Evolutionary conservation across 371 early-diverging fungal genomes (phyloP), one percentile per base, ranked within the genome.

Genomic region (Rhizopus stolonifer): DNA sequence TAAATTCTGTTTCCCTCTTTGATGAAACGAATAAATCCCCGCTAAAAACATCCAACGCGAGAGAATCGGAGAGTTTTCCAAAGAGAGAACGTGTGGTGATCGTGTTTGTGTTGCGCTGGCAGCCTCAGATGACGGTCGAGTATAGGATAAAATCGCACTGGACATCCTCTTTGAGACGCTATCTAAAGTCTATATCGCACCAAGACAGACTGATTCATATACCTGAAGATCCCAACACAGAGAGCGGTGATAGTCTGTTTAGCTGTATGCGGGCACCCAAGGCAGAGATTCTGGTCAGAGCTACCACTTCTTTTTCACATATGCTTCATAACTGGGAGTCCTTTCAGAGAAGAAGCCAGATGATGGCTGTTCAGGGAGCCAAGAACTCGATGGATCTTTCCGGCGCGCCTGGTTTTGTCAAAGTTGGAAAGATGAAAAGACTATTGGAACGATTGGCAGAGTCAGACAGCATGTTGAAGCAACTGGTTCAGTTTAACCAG

Each of bases 121-220:
- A 91, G 21, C 91, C 92, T 0, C 86, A 91, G 55, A 86, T 95
- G 34, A 89, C 87, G 0, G 80, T 97, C 9, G 85, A 89, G 34
- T 97, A 97, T 70, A 86, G 85, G 23, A 84, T 95, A 44, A 68
- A 65, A 14, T 67, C 73, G 13, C 39, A 48, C 2, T 67, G 70
- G 60, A 53, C 57, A 10, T 59, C 66, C 1, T 58, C 62, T 0
- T 53, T 67, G 34, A 48, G 65, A 10, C 50, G 56, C 13, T 57
- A 60, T 38, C 46, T 64, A 11, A 53, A 47, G 10, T 50, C 25
- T 3, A 45, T 46, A 2, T 53, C 61, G 13, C 22, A 39, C 2
- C 56, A 59, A 25, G 57, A 60, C 7, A 24, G 45, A 1, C 26
- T 48, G 17, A 4, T 33, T 5, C 36, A 43, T 14, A 38, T 58